Percentiles rank a stretch among this genome's conserved stretches.
phyloP scores from a whole-genome alignment of 148 eudicot genomes.

The Camellia japonica region DNA sequence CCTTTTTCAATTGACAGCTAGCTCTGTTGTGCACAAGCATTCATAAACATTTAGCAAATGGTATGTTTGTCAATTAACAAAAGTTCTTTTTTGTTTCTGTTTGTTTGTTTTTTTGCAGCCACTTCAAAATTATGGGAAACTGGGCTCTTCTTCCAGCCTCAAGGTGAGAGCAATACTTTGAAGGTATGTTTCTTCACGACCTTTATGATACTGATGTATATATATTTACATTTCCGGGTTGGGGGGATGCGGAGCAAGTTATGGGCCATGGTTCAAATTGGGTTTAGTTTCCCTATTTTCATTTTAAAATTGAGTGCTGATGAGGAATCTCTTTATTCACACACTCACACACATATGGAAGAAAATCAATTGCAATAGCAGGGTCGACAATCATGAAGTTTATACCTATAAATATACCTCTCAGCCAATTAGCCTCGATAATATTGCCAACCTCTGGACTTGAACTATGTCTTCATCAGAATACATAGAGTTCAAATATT shows the following conservation, averaged over 20 bases:
- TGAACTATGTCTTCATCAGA: not conserved
- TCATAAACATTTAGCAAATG: not conserved
- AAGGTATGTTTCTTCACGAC: slow-evolving; percentile 44
- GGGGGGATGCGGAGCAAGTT: not conserved
- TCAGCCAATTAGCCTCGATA: not conserved
- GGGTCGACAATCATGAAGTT: not conserved
- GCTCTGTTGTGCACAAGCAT: not conserved
- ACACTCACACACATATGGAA: too few species aligned
- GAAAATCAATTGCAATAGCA: not conserved
- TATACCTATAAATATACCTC: not conserved
- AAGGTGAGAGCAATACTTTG: slow-evolving; percentile 33
- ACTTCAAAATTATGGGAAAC: slow-evolving; percentile 71
- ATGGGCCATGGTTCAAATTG: too few species aligned
- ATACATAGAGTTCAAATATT: not conserved
- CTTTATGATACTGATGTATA: not conserved
- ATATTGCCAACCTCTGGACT: not conserved
- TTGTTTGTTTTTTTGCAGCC: slow-evolving; percentile 43
- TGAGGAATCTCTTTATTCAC: not conserved
- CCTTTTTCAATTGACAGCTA: not conserved
- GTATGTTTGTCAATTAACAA: not conserved
- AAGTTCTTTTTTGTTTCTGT: not conserved
- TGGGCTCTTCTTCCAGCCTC: slow-evolving; percentile 57
- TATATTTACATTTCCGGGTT: not conserved
- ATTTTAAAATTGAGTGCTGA: not conserved
- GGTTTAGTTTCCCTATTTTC: not conserved